Percentiles rank a stretch among this genome's conserved stretches.
Evolutionary conservation across 176 grass and related monocot species (phyloP).

Genomic region (Carex scoparia): DNA sequence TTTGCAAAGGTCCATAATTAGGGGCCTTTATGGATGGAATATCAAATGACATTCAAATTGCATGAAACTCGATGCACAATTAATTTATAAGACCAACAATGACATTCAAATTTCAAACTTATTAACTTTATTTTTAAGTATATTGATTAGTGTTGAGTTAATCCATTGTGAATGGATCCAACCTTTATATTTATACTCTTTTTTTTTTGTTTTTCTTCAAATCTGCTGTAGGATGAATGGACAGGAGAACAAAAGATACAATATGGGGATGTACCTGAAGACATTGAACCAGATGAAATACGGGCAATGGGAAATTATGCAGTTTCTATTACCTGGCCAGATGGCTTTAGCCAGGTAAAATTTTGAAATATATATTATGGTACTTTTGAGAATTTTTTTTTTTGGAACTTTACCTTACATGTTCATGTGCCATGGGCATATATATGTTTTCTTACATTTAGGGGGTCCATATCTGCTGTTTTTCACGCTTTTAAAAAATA

Average conservation of each 20-base stretch:
- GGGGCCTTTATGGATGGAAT: not conserved
- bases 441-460: not conserved
- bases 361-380: constrained; percentile 1
- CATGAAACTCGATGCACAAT: not conserved
- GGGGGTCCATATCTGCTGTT: not conserved
- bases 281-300: constrained; percentile 95
- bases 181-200: not conserved
- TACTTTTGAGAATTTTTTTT: too few species aligned
- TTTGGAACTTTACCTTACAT: not conserved
- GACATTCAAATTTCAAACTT: not conserved
- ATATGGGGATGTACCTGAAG: constrained; percentile 78
- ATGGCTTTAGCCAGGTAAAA: constrained; percentile 87
- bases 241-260: constrained; percentile 92
- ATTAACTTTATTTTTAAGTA: not conserved
- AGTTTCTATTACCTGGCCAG: constrained; percentile 98
- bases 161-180: not conserved
- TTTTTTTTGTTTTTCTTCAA: not conserved
- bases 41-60: not conserved
- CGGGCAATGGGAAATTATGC: constrained; percentile 94
- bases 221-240: constrained; percentile 73
- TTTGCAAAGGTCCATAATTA: not conserved
- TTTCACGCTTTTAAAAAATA: not conserved
- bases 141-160: not conserved
- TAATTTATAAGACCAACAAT: not conserved
- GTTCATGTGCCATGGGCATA: not conserved